Evolutionary conservation across 2,329 filamentous ascomycete genomes (phyloP).

Genomic region (Sporothrix schenckii): DNA sequence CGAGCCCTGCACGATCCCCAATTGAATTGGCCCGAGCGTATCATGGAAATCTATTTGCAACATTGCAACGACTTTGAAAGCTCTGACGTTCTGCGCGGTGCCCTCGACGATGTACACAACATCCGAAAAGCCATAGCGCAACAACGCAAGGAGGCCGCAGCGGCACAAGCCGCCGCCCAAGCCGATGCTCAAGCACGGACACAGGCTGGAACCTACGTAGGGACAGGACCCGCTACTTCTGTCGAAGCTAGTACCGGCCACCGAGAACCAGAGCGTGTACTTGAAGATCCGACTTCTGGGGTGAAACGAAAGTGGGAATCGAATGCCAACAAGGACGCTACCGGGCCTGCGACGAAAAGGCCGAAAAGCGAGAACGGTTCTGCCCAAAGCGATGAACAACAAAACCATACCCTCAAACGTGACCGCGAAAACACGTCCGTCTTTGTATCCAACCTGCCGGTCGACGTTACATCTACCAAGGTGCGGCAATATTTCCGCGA

Average conservation of each 20-base stretch:
- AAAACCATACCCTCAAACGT: conserved; percentile 60
- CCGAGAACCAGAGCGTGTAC: conserved; percentile 40
- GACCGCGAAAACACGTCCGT: conserved; percentile 90
- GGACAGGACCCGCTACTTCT: neutral
- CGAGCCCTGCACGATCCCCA: conserved; percentile 65
- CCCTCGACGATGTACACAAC: conserved; percentile 73
- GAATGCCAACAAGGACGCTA: conserved; percentile 51
- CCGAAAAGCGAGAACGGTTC: conserved; percentile 53
- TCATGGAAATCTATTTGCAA: conserved; percentile 72
- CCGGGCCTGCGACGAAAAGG: conserved; percentile 67
- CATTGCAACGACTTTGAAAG: conserved; percentile 92
- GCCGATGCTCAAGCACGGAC: conserved; percentile 42
- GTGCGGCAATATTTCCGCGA: conserved; percentile 89
- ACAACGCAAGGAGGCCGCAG: conserved; percentile 57
- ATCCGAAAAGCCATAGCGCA: conserved; percentile 64
- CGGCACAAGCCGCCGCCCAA: conserved; percentile 50
- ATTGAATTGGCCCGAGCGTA: conserved; percentile 75
- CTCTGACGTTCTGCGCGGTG: conserved; percentile 71
- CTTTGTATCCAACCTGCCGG: conserved; percentile 76
- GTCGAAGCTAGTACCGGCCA: neutral
- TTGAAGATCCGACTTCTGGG: conserved; percentile 46
- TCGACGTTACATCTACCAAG: conserved; percentile 68
- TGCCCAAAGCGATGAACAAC: conserved; percentile 37
- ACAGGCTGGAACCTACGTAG: conserved; percentile 26
- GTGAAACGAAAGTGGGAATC: conserved; percentile 76